A percentile compares a stretch with the other conserved stretches of the same genome.
phyloP scores from a whole-genome alignment of 139 green algal species.

The Astrephomene gubernaculifera region DNA sequence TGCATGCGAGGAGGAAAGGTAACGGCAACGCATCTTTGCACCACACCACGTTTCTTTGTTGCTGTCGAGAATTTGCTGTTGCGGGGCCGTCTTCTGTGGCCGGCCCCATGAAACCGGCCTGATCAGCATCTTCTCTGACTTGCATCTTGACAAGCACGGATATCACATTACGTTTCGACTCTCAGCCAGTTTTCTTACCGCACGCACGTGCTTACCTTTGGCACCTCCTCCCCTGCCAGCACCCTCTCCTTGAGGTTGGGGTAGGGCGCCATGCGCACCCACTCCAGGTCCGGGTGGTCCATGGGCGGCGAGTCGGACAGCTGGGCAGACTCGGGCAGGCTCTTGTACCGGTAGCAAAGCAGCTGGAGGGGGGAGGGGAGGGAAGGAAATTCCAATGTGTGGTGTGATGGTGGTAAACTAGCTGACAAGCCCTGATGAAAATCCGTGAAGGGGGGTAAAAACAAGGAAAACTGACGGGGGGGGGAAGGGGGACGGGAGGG shows the following conservation, averaged over 20 bases:
- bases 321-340: neutral
- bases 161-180: too few relatives aligned
- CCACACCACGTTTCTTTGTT: neutral
- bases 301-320: slow-evolving; percentile 23
- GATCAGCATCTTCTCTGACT: too few relatives aligned
- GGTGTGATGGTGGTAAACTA: too few relatives aligned
- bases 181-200: too few relatives aligned
- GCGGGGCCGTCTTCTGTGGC: too few relatives aligned
- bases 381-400: too few relatives aligned
- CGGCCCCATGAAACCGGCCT: too few relatives aligned
- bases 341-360: slow-evolving; percentile 29
- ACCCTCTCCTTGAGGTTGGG: neutral
- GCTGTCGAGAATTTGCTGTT: too few relatives aligned
- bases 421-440: too few relatives aligned
- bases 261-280: neutral
- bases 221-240: neutral
- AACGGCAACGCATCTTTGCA: neutral
- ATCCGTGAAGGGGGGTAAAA: neutral
- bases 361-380: neutral
- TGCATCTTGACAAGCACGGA: too few relatives aligned
- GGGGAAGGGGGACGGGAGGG: neutral
- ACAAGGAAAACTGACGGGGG: too few relatives aligned
- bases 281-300: neutral
- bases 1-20: neutral
- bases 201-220: neutral